Percentiles rank a stretch among this genome's conserved stretches.
Conservation (phyloP, 1,284 basidiomycete species). For the Boletus hoseneyae region DNA sequence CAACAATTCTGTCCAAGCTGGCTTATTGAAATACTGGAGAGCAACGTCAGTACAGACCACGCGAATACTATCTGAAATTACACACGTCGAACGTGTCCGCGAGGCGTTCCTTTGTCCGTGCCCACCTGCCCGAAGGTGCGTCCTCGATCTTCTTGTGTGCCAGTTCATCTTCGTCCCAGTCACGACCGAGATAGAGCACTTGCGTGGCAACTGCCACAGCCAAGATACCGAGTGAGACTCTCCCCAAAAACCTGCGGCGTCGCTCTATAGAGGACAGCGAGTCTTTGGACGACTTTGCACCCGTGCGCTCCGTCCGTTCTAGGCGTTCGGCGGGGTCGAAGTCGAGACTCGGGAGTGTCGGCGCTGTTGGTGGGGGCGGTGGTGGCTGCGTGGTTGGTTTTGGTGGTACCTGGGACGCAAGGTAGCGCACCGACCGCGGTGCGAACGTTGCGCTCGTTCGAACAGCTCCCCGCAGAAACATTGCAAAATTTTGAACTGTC, state of each 20-base stretch:
- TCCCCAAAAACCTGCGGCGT: conserved; percentile 52
- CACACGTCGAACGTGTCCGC: conserved; percentile 62
- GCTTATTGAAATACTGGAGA: conserved; percentile 85
- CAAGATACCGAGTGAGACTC: conserved; percentile 53
- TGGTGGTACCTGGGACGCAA: conserved; percentile 26
- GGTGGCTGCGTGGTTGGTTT: conserved; percentile 7
- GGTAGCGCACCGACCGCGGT: conserved; percentile 18
- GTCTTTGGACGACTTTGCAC: conserved; percentile 69
- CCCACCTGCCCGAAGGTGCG: conserved; percentile 57
- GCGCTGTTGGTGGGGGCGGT: conserved; percentile 7
- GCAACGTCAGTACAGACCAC: background rate
- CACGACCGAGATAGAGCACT: conserved; percentile 53
- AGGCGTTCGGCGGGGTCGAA: conserved; percentile 47
- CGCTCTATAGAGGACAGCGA: conserved; percentile 72
- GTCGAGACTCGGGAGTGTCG: conserved; percentile 46
- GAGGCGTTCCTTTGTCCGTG: conserved; percentile 57
- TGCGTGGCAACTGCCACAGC: conserved; percentile 46
- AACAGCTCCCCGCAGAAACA: conserved; percentile 26
- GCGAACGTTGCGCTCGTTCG: conserved; percentile 20
- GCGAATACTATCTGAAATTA: conserved; percentile 4
- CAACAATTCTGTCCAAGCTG: conserved; percentile 87
- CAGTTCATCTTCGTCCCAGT: conserved; percentile 59
- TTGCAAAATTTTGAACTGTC: no score
- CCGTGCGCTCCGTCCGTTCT: conserved; percentile 45
- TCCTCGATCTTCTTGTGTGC: conserved; percentile 48